Conservation (phyloP, 192 early-diverging fungal species). For the Paraglomus brasilianum region DNA sequence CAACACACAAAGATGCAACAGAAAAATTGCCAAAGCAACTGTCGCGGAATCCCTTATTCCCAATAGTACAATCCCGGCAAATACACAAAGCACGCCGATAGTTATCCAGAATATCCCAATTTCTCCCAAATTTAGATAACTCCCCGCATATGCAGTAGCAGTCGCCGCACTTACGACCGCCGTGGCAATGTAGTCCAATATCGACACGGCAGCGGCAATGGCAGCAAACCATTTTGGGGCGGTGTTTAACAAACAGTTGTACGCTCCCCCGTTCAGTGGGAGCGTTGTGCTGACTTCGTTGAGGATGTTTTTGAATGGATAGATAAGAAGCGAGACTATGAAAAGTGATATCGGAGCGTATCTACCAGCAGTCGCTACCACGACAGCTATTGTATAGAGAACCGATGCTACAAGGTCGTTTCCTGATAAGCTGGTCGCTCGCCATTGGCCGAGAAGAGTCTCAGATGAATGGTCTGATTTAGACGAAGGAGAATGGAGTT, state of each 20-base stretch:
- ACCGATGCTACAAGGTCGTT: constrained; percentile 57
- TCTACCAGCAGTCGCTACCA: constrained; percentile 47
- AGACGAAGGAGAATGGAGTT: constrained; percentile 30
- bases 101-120: constrained; percentile 44
- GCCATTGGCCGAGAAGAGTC: constrained; percentile 40
- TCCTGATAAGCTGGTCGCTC: constrained; percentile 48
- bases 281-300: constrained; percentile 51
- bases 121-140: constrained; percentile 38
- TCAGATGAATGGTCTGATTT: constrained; percentile 12
- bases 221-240: constrained; percentile 50
- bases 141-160: constrained; percentile 48
- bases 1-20: constrained; percentile 47
- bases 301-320: constrained; percentile 51
- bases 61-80: constrained; percentile 46
- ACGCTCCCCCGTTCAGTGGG: constrained; percentile 57
- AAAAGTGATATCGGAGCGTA: constrained; percentile 57
- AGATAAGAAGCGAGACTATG: constrained; percentile 46
- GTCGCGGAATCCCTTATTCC: constrained; percentile 55
- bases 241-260: constrained; percentile 48
- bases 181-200: constrained; percentile 54
- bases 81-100: constrained; percentile 45
- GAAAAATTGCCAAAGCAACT: constrained; percentile 48
- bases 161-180: constrained; percentile 54
- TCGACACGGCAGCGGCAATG: constrained; percentile 44
- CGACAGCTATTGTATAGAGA: constrained; percentile 51